These are phyloP conservation scores for Neofusicoccum parvum DNA, from an alignment of 2,329 filamentous ascomycete species.

Conservation along the genomic window DNA sequence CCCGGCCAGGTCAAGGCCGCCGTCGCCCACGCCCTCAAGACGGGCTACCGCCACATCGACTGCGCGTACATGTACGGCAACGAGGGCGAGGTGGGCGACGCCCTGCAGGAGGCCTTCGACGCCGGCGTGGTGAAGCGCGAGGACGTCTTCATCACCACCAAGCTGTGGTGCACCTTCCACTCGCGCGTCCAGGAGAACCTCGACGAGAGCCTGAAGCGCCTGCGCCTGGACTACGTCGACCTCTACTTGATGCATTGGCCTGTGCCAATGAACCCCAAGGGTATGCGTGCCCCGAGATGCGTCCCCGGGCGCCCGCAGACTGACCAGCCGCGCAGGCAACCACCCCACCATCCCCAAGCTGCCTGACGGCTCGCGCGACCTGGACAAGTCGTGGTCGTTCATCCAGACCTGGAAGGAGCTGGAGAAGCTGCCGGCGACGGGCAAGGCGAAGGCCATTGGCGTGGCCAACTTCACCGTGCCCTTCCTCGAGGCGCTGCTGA, in stretches of 20 bases:
- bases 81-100: slow-evolving; percentile 75
- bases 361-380: slow-evolving; percentile 72
- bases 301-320: not conserved
- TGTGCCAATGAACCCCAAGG: slow-evolving; percentile 75
- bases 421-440: slow-evolving; percentile 59
- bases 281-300: slow-evolving; percentile 39
- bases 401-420: slow-evolving; percentile 77
- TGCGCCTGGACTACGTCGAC: slow-evolving; percentile 81
- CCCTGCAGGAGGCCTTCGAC: slow-evolving; percentile 76
- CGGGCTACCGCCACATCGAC: slow-evolving; percentile 63
- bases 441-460: slow-evolving; percentile 53
- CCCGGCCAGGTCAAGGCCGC: slow-evolving; percentile 52
- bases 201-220: slow-evolving; percentile 70
- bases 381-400: slow-evolving; percentile 69
- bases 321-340: slow-evolving; percentile 54
- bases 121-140: slow-evolving; percentile 80
- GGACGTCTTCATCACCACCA: slow-evolving; percentile 89
- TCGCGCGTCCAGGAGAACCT: slow-evolving; percentile 69
- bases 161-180: slow-evolving; percentile 83
- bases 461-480: slow-evolving; percentile 53
- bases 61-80: slow-evolving; percentile 71
- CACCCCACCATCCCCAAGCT: slow-evolving; percentile 75
- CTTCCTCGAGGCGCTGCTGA: slow-evolving; percentile 53
- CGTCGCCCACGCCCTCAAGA: slow-evolving; percentile 50
- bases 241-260: slow-evolving; percentile 85